These are phyloP conservation scores for Boletus tomentosulus DNA, from an alignment of 768 basidiomycete genomes.

Conservation along the genomic window DNA sequence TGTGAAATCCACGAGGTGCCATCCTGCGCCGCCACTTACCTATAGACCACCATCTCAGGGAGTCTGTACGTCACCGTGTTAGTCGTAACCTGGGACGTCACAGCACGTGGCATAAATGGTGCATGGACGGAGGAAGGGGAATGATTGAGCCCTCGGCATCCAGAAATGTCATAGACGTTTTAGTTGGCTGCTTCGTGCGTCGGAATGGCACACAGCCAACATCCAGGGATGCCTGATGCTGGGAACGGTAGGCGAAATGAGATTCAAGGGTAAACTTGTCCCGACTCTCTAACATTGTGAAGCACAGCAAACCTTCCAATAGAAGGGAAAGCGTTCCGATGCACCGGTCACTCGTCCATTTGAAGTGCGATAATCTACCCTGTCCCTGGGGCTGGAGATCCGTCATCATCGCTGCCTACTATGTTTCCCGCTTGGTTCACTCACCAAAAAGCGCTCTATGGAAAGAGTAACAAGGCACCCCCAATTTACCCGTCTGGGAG, in stretches of 20 bases:
- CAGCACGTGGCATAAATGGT: neutral
- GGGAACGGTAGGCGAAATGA: neutral
- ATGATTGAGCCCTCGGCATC: too few species aligned
- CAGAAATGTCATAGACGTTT: too few species aligned
- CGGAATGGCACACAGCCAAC: neutral
- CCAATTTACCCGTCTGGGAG: neutral
- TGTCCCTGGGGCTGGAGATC: neutral
- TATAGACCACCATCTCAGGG: too few species aligned
- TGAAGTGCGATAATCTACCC: neutral
- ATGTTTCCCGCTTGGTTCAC: neutral
- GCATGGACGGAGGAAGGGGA: neutral
- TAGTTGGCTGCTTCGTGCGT: neutral
- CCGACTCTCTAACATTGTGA: neutral
- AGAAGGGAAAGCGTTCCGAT: neutral
- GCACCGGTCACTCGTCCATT: neutral
- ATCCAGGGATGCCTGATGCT: slow-evolving; percentile 8
- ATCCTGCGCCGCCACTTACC: slow-evolving; percentile 10
- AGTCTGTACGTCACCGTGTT: neutral
- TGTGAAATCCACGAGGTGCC: slow-evolving; percentile 19
- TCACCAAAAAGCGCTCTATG: neutral
- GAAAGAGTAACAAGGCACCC: neutral
- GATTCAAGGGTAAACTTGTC: too few species aligned
- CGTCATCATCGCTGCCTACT: neutral
- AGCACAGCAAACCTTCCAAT: neutral
- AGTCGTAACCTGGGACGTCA: neutral